Percentiles rank a stretch among this genome's conserved stretches.
Evolutionary conservation across 805 yeast species (phyloP).

Genomic region (Metschnikowia chrysomelidarum): DNA sequence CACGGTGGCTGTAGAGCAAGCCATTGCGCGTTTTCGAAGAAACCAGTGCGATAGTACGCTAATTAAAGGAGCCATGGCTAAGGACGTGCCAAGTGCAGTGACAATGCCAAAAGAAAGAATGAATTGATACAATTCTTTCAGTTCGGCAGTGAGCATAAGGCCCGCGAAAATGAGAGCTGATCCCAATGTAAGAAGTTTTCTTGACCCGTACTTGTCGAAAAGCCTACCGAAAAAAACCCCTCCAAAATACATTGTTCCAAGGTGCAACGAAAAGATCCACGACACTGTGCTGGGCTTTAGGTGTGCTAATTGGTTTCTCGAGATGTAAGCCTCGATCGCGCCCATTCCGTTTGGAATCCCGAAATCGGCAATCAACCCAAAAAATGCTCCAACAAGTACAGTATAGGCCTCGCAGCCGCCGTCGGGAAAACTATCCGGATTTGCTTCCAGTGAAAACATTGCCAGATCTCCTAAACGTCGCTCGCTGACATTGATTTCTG

Average conservation of each 20-base stretch:
- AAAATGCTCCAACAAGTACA: constrained; percentile 24
- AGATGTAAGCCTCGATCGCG: constrained; percentile 22
- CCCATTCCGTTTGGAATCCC: constrained; percentile 24
- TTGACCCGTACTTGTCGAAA: constrained; percentile 47
- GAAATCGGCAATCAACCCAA: constrained; percentile 22
- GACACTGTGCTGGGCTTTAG: constrained; percentile 17
- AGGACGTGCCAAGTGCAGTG: constrained; percentile 41
- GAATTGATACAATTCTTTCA: constrained; percentile 47
- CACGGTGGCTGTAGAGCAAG: constrained; percentile 44
- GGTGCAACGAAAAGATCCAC: constrained; percentile 22
- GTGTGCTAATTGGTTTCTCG: constrained; percentile 16
- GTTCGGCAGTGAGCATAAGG: constrained; percentile 43
- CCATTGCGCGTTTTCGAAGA: constrained; percentile 40
- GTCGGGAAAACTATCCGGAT: constrained; percentile 21
- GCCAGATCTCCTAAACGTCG: no score
- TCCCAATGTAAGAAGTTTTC: constrained; percentile 36
- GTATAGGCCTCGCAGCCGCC: constrained; percentile 25
- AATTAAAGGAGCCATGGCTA: constrained; percentile 44
- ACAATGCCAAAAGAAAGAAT: constrained; percentile 49
- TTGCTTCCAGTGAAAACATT: constrained; percentile 18
- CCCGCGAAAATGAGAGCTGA: constrained; percentile 37
- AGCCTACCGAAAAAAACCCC: constrained; percentile 43
- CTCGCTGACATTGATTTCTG: no score
- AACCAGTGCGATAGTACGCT: constrained; percentile 48
- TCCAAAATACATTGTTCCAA: constrained; percentile 21